Evolutionary conservation across 139 green algal species (phyloP).

Genomic region (Closterium sp.): DNA sequence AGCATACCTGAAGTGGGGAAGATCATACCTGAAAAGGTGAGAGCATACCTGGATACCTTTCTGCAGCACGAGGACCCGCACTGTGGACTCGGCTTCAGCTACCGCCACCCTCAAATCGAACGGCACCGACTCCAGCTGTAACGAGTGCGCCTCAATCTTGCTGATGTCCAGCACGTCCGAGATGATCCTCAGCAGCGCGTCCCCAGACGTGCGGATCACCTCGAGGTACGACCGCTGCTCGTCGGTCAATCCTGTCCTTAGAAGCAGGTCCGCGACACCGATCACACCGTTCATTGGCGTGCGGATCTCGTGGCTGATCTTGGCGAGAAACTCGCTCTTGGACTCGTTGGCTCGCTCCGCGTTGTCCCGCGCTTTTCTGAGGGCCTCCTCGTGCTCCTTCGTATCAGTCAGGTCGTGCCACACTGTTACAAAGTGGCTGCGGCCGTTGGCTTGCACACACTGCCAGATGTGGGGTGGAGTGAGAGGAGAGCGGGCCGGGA

Average conservation of each 20-base stretch:
- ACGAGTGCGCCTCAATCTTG: slow-evolving; percentile 32
- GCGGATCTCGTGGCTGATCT: background rate
- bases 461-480: background rate
- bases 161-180: slow-evolving; percentile 27
- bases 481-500: no score
- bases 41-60: slow-evolving; percentile 1
- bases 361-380: background rate
- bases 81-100: slow-evolving; percentile 11
- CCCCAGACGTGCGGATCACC: slow-evolving; percentile 12
- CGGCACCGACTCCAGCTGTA: slow-evolving; percentile 14
- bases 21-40: no score
- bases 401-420: background rate
- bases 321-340: background rate
- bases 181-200: slow-evolving; percentile 25
- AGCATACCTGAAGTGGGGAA: no score
- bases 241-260: background rate
- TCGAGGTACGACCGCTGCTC: background rate
- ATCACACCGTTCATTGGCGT: background rate
- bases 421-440: background rate
- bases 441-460: background rate
- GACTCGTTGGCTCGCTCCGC: background rate
- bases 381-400: background rate
- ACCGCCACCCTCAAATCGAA: slow-evolving; percentile 15
- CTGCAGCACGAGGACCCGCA: slow-evolving; percentile 14
- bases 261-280: background rate